Evolutionary conservation across 2,329 filamentous ascomycete genomes (phyloP).

Genomic region (Diaporthe amygdali): DNA sequence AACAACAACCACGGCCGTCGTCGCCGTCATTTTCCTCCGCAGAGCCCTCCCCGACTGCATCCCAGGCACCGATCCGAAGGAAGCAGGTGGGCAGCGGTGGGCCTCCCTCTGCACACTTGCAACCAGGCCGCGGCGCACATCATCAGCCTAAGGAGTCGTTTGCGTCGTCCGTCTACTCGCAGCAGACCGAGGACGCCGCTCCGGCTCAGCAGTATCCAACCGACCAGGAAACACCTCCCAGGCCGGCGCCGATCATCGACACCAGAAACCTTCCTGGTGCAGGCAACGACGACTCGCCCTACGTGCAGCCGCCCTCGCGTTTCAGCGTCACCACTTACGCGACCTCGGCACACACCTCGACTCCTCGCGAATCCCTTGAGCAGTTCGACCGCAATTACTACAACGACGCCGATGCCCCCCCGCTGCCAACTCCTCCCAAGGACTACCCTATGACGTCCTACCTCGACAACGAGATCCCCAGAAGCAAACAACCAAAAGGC

Average conservation of each 20-base stretch:
- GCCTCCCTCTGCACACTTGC: neutral
- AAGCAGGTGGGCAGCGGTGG: slow-evolving; percentile 18
- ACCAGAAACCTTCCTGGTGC: slow-evolving; percentile 20
- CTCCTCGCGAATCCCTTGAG: slow-evolving; percentile 43
- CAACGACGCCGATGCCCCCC: slow-evolving; percentile 37
- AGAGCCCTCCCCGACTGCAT: slow-evolving; percentile 2
- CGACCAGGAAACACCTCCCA: slow-evolving; percentile 15
- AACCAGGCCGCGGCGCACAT: slow-evolving; percentile 13
- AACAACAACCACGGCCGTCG: neutral
- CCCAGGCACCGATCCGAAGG: slow-evolving; percentile 24
- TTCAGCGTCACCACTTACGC: slow-evolving; percentile 70
- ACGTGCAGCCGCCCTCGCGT: slow-evolving; percentile 60
- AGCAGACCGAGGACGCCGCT: slow-evolving; percentile 27
- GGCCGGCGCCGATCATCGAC: slow-evolving; percentile 33
- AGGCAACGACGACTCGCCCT: slow-evolving; percentile 33
- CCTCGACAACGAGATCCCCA: neutral
- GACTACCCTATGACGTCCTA: slow-evolving; percentile 33
- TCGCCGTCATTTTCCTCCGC: neutral
- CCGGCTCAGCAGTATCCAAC: neutral
- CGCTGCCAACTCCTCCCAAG: slow-evolving; percentile 42
- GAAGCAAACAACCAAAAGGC: slow-evolving; percentile 8
- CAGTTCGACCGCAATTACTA: slow-evolving; percentile 25
- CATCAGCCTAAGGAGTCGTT: slow-evolving; percentile 37
- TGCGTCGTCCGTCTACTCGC: slow-evolving; percentile 38
- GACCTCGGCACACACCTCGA: slow-evolving; percentile 52